A percentile compares a stretch with the other conserved stretches of the same genome.
phyloP scores from a whole-genome alignment of 345 rosid genomes.

The Arabidopsis suecica region DNA sequence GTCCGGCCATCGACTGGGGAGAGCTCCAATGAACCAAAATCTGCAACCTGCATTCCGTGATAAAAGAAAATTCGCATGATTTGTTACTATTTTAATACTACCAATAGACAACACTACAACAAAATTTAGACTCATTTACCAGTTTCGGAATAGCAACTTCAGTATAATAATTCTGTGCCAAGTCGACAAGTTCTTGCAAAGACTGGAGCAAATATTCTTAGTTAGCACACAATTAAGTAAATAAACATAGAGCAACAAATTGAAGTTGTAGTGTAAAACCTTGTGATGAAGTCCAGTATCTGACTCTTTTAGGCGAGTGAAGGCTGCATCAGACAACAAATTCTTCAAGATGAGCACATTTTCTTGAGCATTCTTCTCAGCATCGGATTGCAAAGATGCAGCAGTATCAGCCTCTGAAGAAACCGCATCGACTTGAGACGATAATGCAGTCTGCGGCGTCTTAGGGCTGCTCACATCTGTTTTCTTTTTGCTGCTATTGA shows the following conservation, averaged over 20 bases:
- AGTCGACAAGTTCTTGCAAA: constrained; percentile 77
- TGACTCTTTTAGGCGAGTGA: constrained; percentile 76
- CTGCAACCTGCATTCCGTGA: constrained; percentile 78
- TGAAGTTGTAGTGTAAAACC: constrained; percentile 51
- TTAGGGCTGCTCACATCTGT: constrained; percentile 55
- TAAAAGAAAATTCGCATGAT: constrained; percentile 31
- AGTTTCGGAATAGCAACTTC: constrained; percentile 97
- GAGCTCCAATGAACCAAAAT: constrained; percentile 97
- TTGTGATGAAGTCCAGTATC: constrained; percentile 94
- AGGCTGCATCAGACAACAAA: constrained; percentile 78
- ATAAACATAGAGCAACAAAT: constrained; percentile 27
- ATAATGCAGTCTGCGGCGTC: constrained; percentile 49
- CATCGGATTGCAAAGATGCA: constrained; percentile 57
- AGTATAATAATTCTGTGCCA: constrained; percentile 78
- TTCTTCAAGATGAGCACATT: constrained; percentile 64
- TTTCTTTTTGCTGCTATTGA: constrained; percentile 75
- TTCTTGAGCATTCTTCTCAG: constrained; percentile 55
- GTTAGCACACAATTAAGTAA: constrained; percentile 35
- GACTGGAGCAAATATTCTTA: constrained; percentile 59
- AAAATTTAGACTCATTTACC: constrained; percentile 56
- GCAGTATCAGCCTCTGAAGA: constrained; percentile 52
- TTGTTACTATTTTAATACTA: constrained; percentile 27
- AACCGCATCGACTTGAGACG: constrained; percentile 49
- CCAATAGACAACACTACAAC: constrained; percentile 4
- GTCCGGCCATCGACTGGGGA: constrained; percentile 99